Conservation (phyloP, 2,329 filamentous ascomycete species). For the Ophiostoma piceae region DNA sequence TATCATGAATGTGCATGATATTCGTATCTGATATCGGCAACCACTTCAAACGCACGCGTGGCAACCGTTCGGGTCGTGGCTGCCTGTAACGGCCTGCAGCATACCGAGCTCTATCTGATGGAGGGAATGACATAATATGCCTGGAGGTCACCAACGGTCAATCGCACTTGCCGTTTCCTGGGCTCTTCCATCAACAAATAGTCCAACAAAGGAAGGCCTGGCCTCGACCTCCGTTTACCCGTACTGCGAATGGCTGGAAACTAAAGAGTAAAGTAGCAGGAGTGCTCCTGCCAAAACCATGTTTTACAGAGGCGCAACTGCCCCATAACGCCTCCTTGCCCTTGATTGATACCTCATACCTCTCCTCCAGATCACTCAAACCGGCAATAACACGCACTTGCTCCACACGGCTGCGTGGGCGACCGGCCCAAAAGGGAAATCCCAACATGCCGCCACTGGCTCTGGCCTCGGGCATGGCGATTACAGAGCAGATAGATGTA, state of each 20-base stretch:
- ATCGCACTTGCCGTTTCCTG: too few relatives aligned
- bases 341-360: constrained; percentile 2
- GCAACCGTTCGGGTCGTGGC: background rate
- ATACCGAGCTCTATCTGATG: background rate
- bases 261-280: too few relatives aligned
- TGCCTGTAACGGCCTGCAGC: background rate
- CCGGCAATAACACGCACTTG: constrained; percentile 2
- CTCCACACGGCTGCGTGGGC: constrained; percentile 18
- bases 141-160: too few relatives aligned
- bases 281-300: background rate
- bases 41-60: background rate
- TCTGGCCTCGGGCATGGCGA: constrained; percentile 9
- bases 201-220: constrained; percentile 16
- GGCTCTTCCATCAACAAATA: background rate
- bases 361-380: constrained; percentile 13
- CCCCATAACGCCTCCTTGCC: background rate
- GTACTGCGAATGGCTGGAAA: background rate
- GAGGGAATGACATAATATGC: background rate
- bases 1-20: background rate
- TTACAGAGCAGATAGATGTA: background rate
- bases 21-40: background rate
- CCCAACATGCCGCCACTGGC: constrained; percentile 22
- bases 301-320: constrained; percentile 6
- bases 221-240: constrained; percentile 17
- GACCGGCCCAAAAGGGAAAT: constrained; percentile 19